phyloP scores from a whole-genome alignment of 345 rosid species.

The Melastoma malabathricum region DNA sequence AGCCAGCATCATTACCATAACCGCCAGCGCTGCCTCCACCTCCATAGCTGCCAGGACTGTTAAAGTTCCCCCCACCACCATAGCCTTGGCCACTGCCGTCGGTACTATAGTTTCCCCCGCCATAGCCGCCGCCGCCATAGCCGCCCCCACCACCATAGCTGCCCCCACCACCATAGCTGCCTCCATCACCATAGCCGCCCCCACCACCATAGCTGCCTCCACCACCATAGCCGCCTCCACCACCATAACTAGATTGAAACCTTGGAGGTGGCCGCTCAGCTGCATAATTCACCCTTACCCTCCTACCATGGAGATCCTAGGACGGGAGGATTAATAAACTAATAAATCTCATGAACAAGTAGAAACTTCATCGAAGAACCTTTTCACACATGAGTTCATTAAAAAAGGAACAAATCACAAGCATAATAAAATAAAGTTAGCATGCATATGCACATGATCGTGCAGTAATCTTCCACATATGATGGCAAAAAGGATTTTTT shows the following conservation, averaged over 20 bases:
- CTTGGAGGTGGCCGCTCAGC: conserved; percentile 35
- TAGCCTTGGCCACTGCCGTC: conserved; percentile 17
- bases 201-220: conserved; percentile 22
- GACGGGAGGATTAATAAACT: background rate
- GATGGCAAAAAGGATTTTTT: too few relatives aligned
- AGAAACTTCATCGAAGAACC: background rate
- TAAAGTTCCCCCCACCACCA: conserved; percentile 6
- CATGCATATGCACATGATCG: too few relatives aligned
- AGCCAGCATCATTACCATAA: conserved; percentile 18
- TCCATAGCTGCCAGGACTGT: conserved; percentile 11
- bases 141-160: conserved; percentile 19
- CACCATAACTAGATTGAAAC: conserved; percentile 7
- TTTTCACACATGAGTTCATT: too few relatives aligned
- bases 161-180: conserved; percentile 9
- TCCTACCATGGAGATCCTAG: conserved; percentile 75
- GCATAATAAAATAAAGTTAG: too few relatives aligned
- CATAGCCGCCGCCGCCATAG: conserved; percentile 12
- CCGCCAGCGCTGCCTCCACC: conserved; percentile 12
- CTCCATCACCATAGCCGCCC: conserved; percentile 5
- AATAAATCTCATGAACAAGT: background rate
- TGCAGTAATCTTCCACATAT: too few relatives aligned
- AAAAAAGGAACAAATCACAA: too few relatives aligned
- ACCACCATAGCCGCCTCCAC: conserved; percentile 20
- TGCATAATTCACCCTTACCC: conserved; percentile 71
- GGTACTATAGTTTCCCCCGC: conserved; percentile 5